Evolutionary conservation across 331 rosid genomes (phyloP).

Genomic region (Phaseolus coccineus): DNA sequence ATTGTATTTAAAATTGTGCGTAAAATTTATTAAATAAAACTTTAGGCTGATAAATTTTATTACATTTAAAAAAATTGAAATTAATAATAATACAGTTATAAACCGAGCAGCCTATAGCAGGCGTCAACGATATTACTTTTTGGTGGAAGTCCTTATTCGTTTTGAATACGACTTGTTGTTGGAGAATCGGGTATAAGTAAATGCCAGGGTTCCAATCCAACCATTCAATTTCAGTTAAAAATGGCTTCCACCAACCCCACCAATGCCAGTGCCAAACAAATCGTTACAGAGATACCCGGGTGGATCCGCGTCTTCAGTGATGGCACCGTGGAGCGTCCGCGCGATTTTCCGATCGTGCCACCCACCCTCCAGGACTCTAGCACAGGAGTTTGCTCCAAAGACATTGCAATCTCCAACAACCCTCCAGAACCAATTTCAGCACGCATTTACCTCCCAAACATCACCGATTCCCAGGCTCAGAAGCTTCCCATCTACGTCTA

Average conservation of each 20-base stretch:
- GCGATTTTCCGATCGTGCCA: constrained; percentile 41
- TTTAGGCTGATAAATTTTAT: too few species aligned
- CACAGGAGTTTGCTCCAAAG: constrained; percentile 52
- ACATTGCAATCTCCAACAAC: constrained; percentile 44
- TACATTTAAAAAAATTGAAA: too few species aligned
- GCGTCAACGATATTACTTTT: too few species aligned
- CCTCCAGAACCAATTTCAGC: constrained; percentile 46
- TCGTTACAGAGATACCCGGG: constrained; percentile 34
- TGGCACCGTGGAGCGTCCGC: constrained; percentile 52
- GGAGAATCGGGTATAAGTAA: neutral
- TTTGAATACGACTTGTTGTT: too few species aligned
- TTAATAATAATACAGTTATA: too few species aligned
- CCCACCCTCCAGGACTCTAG: constrained; percentile 36
- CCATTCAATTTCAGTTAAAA: neutral
- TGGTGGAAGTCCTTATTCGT: too few species aligned
- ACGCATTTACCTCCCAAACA: constrained; percentile 53
- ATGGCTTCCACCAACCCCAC: neutral
- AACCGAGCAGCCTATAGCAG: too few species aligned
- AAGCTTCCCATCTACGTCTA: constrained; percentile 58
- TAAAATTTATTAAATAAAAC: too few species aligned
- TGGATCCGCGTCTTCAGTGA: constrained; percentile 49
- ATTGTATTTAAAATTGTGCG: too few species aligned
- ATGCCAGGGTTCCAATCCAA: neutral
- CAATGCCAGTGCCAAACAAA: too few species aligned
- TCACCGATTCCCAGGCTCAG: neutral